Percentiles rank a stretch among this genome's conserved stretches.
Evolutionary conservation across 2,329 filamentous ascomycete genomes (phyloP).

Genomic region (Metarhizium rileyi): DNA sequence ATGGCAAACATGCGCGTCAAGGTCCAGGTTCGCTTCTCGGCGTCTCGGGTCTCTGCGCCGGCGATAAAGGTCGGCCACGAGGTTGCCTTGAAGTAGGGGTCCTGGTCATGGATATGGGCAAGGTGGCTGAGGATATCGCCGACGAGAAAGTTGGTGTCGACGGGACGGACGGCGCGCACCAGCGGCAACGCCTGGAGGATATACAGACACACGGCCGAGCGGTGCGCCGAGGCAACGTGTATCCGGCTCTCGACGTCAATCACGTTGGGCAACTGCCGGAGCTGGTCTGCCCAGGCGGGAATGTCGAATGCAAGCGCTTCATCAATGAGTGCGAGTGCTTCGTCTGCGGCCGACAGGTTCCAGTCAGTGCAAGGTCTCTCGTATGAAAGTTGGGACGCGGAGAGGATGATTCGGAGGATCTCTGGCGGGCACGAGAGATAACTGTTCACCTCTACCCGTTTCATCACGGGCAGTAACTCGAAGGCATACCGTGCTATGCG

Average conservation of each 20-base stretch:
- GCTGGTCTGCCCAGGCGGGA: slow-evolving; percentile 29
- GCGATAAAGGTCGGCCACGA: slow-evolving; percentile 51
- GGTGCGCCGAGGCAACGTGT: slow-evolving; percentile 35
- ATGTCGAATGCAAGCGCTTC: slow-evolving; percentile 33
- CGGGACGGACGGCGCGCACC: slow-evolving; percentile 23
- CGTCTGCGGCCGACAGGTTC: slow-evolving; percentile 23
- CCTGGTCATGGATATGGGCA: slow-evolving; percentile 34
- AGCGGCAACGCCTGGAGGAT: slow-evolving; percentile 33
- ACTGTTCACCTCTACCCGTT: slow-evolving; percentile 31
- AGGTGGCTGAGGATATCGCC: slow-evolving; percentile 42
- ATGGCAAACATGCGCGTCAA: slow-evolving; percentile 36
- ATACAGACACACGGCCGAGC: slow-evolving; percentile 37
- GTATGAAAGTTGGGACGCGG: slow-evolving; percentile 33
- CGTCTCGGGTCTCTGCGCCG: slow-evolving; percentile 42
- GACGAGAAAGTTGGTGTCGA: slow-evolving; percentile 36
- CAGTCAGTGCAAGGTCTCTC: slow-evolving; percentile 22
- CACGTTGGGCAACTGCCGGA: slow-evolving; percentile 25
- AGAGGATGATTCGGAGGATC: slow-evolving; percentile 35
- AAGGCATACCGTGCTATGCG: slow-evolving; percentile 29
- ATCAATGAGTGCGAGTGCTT: slow-evolving; percentile 29
- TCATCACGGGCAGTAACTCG: slow-evolving; percentile 29
- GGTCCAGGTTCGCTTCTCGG: slow-evolving; percentile 39
- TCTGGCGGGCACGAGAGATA: slow-evolving; percentile 33
- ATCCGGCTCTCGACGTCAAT: slow-evolving; percentile 32
- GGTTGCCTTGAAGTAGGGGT: slow-evolving; percentile 48